Base-by-base conservation (phyloP, 345 rosid species). In the Gossypium anomalum region DNA sequence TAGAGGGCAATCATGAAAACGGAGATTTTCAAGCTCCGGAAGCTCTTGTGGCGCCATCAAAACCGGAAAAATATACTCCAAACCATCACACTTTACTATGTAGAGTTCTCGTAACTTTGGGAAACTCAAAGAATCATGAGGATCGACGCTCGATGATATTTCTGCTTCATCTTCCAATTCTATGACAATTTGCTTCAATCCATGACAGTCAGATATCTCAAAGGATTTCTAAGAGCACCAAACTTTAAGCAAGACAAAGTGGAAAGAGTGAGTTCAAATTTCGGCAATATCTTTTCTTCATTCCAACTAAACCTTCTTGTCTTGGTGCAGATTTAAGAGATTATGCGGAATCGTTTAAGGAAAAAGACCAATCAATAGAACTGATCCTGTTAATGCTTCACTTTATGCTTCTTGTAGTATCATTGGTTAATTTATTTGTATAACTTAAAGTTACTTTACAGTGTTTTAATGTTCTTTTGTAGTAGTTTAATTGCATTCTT, bases 291-390 rank as follows among this genome's bases (percentile, higher is more conserved):
- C 2, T 0, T 10, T 23, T 3, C 19, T 0, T 27, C 2, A 29
- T 2, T 14, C 6, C 4, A 17, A 27, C 66, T 29, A 61, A 61
- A 61, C 20, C 2, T 61, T 16, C 20, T 1, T 27, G 12, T 15
- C 22, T 61, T 6, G 3, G 2, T 11, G 1, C 20, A 62, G 9
- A 3, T 62, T 8, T 16, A 10, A 1, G 6, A 62, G 17, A 29
- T 29, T 4, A 4, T 29, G 0, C 1, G 6, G 38, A 1, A 0
- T 29, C 0, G 4, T 3, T 29, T 29, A 3, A 3, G 4, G 34
- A 29, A 4, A 0, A 29, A 29, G 34, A 29, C 4, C 4, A 27
- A 27, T 29, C 0, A 29, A 3, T 29, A 29, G 34, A 29, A 29
- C 0, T 29, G 34, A 29, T 3, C 0, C 5, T 0, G 4, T 29